Evolutionary conservation across 306 rosid genomes (phyloP).

Genomic region (Dicorynia guianensis): DNA sequence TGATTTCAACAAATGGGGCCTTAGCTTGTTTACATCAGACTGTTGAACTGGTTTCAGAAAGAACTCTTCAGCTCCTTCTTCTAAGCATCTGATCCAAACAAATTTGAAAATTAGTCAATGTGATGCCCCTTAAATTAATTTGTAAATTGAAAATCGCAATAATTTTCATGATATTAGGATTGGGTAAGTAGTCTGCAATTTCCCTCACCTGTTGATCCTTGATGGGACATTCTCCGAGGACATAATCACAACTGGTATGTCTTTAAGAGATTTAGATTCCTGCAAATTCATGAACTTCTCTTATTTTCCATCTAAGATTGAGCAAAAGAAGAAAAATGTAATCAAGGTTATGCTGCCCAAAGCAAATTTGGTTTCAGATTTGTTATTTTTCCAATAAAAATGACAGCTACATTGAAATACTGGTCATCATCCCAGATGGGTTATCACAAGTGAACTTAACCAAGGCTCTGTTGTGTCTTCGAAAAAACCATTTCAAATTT

Average conservation of each 20-base stretch:
- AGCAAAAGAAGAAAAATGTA: neutral
- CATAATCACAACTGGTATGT: conserved; percentile 92
- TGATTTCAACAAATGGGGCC: conserved; percentile 72
- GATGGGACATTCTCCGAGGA: conserved; percentile 91
- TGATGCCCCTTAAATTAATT: neutral
- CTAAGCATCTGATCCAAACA: conserved; percentile 69
- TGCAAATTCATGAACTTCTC: conserved; percentile 46
- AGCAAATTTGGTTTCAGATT: conserved; percentile 8
- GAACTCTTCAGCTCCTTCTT: conserved; percentile 91
- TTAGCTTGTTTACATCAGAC: conserved; percentile 79
- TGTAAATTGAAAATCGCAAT: neutral
- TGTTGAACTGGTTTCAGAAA: conserved; percentile 80
- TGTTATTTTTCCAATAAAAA: neutral
- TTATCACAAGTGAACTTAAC: too few relatives aligned
- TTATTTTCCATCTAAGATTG: conserved; percentile 28
- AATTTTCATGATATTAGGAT: neutral
- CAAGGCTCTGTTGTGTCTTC: too few relatives aligned
- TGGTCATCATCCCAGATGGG: neutral
- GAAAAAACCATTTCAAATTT: neutral
- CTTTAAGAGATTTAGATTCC: conserved; percentile 83
- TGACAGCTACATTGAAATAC: neutral
- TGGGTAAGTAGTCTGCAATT: conserved; percentile 13
- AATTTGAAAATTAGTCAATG: conserved; percentile 22
- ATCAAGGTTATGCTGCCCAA: neutral
- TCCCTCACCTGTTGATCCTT: conserved; percentile 74